Conservation (phyloP, 257 asterid genomes). For the Oldenlandia corymbosa region DNA sequence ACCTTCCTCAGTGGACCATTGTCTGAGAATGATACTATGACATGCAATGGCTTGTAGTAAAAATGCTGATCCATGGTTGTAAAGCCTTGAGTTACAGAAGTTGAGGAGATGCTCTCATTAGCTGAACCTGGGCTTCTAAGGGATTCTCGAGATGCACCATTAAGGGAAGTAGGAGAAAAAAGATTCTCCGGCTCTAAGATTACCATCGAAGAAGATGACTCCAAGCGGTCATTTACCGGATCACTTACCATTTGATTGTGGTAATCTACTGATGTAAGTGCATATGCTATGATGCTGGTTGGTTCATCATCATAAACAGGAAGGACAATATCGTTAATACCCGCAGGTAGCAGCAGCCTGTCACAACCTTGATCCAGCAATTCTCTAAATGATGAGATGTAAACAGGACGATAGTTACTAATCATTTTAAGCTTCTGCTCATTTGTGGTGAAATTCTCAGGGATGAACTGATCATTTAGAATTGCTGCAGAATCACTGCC, state of each 20-base stretch:
- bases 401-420: constrained; percentile 39
- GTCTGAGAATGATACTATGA: constrained; percentile 49
- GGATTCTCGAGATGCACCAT: constrained; percentile 39
- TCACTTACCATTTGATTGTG: constrained; percentile 43
- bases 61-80: constrained; percentile 43
- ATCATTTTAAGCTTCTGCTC: constrained; percentile 43
- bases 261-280: constrained; percentile 52
- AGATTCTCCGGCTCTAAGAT: constrained; percentile 41
- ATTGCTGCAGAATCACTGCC: constrained; percentile 30
- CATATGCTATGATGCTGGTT: constrained; percentile 60
- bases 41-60: constrained; percentile 40
- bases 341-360: constrained; percentile 49
- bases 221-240: constrained; percentile 36
- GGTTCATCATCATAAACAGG: constrained; percentile 80
- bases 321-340: constrained; percentile 41
- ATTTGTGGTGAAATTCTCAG: constrained; percentile 24
- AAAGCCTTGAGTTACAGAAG: constrained; percentile 37
- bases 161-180: constrained; percentile 42
- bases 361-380: constrained; percentile 52
- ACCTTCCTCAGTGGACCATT: constrained; percentile 64
- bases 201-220: constrained; percentile 37
- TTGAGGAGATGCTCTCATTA: constrained; percentile 36
- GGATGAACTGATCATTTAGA: constrained; percentile 27
- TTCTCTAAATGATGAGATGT: constrained; percentile 50
- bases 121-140: constrained; percentile 30